Evolutionary conservation across 2,329 filamentous ascomycete species (phyloP), one percentile per base, ranked within the genome.

Genomic region (Penicillium sp.): DNA sequence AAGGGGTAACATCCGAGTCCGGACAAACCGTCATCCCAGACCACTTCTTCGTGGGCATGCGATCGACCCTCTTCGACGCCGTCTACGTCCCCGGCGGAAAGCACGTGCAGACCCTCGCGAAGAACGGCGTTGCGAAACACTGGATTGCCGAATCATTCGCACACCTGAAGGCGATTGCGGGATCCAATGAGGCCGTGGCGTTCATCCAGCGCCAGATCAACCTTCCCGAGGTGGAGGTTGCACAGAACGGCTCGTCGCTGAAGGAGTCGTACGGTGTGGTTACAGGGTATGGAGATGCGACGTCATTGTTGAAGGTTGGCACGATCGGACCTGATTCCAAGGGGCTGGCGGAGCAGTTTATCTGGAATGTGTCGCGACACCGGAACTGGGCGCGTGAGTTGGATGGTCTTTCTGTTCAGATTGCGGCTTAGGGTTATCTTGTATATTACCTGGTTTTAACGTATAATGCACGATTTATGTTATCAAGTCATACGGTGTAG

Each of bases 71-170:
- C 80, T 93, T 93, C 59, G 90, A 94, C 67, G 86, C 88, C 0
- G 67, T 92, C 27, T 92, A 91, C 66, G 76, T 95, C 3, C 89
- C 89, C 1, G 89, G 89, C 1, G 90, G 90, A 1, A 77, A 80
- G 0, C 78, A 86, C 1, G 74, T 89, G 21, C 73, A 79, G 39
- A 83, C 83, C 0, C 80, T 94, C 0, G 75, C 80, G 50, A 86
- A 86, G 77, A 90, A 82, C 58, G 89, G 90, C 0, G 85, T 89
- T 14, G 88, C 88, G 0, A 71, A 89, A 7, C 88, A 92, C 75
- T 93, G 88, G 84, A 75, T 93, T 2, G 83, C 88, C 2, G 90
- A 94, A 72, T 87, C 89, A 0, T 94, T 92, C 60, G 89, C 89
- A 0, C 90, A 94, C 56, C 79, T 92, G 49, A 93, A 93, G 79